Evolutionary conservation across 2,329 filamentous ascomycete species (phyloP), one percentile per base, ranked within the genome.

Genomic region (Drechslerella coelobrocha): DNA sequence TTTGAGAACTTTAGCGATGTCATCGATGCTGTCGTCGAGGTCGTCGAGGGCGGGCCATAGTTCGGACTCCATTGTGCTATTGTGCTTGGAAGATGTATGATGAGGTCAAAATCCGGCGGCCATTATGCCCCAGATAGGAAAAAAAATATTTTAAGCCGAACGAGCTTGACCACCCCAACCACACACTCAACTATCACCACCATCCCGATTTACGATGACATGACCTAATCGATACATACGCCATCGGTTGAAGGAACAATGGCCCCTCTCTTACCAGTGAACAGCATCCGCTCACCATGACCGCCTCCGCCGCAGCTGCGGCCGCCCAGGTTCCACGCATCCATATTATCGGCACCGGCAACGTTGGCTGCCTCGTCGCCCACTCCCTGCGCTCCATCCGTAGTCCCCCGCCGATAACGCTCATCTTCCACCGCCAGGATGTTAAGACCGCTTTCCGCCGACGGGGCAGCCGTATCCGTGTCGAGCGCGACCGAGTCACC

Each of bases 301-400:
- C 50, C 52, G 27, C 61, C 66, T 51, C 50, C 21, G 27, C 39
- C 29, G 41, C 19, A 19, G 41, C 29, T 45, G 29, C 66, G 24
- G 23, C 61, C n/a, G 37, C 61, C 29, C 26, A 53, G 39, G 14
- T 57, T 54, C 61, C 39, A 51, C 83, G 87, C 31, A 88, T 96
- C 72, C 86, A 94, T 76, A 83, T 97, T 51, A 80, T 96, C 2
- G 92, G 93, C 9, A 77, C 89, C 9, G 92, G 92, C 34, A 95
- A 91, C 77, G 82, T 96, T 10, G 92, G 92, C 12, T 86, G 86
- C 45, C 85, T 97, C 24, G 86, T 92, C 73, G 91, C 92, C 24
- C 87, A 88, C 77, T 85, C 86, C 21, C 81, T 97, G 9, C 84
- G 86, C 21, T 82, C 84, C 19, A 81, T 86, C 7, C 81, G 82